phyloP scores from a whole-genome alignment of 768 basidiomycete genomes.

The Agaricus sinodeliciosus region DNA sequence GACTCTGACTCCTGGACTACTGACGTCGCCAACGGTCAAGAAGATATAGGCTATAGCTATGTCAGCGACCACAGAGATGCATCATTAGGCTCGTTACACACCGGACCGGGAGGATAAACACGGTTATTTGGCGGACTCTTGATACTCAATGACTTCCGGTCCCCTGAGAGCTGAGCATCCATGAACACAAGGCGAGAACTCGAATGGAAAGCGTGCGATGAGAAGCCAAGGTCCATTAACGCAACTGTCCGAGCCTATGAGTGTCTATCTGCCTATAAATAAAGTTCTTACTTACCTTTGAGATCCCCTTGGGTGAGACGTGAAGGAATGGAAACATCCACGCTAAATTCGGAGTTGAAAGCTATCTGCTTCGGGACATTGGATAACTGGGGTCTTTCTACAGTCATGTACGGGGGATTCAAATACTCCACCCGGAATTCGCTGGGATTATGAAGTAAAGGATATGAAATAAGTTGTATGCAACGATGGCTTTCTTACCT shows the following conservation, averaged over 20 bases:
- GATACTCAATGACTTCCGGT: slow-evolving; percentile 26
- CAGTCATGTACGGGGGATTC: slow-evolving; percentile 35
- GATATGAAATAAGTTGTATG: too few relatives aligned
- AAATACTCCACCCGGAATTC: slow-evolving; percentile 39
- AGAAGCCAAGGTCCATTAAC: slow-evolving; percentile 35
- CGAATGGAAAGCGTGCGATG: slow-evolving; percentile 35
- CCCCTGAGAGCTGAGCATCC: slow-evolving; percentile 23
- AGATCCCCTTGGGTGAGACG: slow-evolving; percentile 20
- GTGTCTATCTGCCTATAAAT: not conserved
- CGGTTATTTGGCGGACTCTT: slow-evolving; percentile 28
- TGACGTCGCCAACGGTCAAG: slow-evolving; percentile 27
- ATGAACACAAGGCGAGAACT: slow-evolving; percentile 32
- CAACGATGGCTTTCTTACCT: slow-evolving; percentile 11
- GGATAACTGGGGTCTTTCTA: slow-evolving; percentile 25
- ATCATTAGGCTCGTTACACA: slow-evolving; percentile 5
- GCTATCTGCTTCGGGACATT: slow-evolving; percentile 29
- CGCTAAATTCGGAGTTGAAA: slow-evolving; percentile 29
- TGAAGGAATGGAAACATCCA: slow-evolving; percentile 25
- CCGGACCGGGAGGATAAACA: slow-evolving; percentile 34
- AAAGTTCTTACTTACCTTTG: slow-evolving; percentile 19
- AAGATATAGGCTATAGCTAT: slow-evolving; percentile 20
- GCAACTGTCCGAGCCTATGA: slow-evolving; percentile 20
- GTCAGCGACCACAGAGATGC: not conserved
- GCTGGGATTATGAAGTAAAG: slow-evolving; percentile 7
- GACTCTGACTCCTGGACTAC: slow-evolving; percentile 29